phyloP scores from a whole-genome alignment of 2,329 filamentous ascomycete species.

The Sporothrix pseudoabietina region DNA sequence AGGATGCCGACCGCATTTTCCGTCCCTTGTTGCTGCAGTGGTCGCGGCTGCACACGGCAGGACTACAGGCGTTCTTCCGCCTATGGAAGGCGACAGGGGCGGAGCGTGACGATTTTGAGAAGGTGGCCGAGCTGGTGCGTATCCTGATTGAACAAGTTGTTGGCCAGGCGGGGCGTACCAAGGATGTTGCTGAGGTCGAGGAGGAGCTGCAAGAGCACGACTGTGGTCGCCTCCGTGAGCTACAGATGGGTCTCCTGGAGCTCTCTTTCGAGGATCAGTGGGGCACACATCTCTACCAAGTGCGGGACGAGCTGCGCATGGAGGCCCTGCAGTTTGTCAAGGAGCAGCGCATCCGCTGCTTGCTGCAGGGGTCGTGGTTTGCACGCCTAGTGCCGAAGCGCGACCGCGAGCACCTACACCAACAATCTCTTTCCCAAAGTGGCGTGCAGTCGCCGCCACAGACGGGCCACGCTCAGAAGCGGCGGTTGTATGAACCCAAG shows the following conservation, averaged over 20 bases:
- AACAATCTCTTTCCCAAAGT: constrained; percentile 47
- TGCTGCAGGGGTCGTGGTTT: constrained; percentile 92
- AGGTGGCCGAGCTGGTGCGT: constrained; percentile 86
- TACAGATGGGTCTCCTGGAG: constrained; percentile 93
- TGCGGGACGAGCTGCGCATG: constrained; percentile 86
- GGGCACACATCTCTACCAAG: constrained; percentile 84
- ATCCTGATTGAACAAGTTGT: constrained; percentile 90
- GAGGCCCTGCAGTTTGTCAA: constrained; percentile 96
- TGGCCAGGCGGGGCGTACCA: constrained; percentile 76
- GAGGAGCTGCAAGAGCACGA: constrained; percentile 87
- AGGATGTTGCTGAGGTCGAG: constrained; percentile 83
- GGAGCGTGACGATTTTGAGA: constrained; percentile 83
- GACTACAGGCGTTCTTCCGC: constrained; percentile 83
- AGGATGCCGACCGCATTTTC: constrained; percentile 81
- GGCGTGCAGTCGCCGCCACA: constrained; percentile 40
- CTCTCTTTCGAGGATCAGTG: constrained; percentile 92
- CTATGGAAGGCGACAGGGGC: constrained; percentile 91
- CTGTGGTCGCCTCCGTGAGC: constrained; percentile 71
- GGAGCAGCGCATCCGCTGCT: constrained; percentile 88
- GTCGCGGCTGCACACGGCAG: constrained; percentile 84
- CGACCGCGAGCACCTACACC: constrained; percentile 42
- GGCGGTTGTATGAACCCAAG: constrained; percentile 51
- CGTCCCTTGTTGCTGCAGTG: constrained; percentile 87
- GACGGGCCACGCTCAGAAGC: constrained; percentile 44
- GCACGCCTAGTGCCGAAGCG: constrained; percentile 50